phyloP scores from a whole-genome alignment of 768 basidiomycete genomes.

The Hygrocybe punicea region DNA sequence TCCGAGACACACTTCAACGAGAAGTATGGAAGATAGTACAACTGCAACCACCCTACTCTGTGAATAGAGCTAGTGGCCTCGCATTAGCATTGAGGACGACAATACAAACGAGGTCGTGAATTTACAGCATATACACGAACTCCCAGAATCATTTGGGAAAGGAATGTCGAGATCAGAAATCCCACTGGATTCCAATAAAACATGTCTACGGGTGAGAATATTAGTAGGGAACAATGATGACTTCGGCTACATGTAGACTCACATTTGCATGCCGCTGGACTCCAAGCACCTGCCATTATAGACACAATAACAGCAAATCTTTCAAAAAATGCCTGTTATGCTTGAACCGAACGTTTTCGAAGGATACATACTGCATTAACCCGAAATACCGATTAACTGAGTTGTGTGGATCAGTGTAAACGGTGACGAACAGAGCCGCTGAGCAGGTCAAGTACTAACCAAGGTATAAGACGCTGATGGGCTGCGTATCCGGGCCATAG shows the following conservation, averaged over 20 bases:
- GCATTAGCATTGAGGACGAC: not conserved
- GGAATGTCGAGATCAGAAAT: constrained; percentile 23
- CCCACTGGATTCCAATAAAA: constrained; percentile 24
- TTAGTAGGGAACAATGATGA: not conserved
- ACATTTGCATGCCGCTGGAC: constrained; percentile 17
- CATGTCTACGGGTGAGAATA: constrained; percentile 12
- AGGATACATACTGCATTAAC: constrained; percentile 18
- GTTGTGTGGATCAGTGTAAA: too few species aligned
- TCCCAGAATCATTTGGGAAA: constrained; percentile 26
- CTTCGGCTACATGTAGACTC: not conserved
- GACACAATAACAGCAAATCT: constrained; percentile 8
- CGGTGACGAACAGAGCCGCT: too few species aligned
- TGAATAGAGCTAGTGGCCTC: constrained; percentile 15
- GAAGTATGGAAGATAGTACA: constrained; percentile 13
- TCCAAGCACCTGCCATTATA: too few species aligned
- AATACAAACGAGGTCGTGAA: not conserved
- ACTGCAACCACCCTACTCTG: constrained; percentile 13
- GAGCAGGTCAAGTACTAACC: too few species aligned
- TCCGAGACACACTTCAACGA: constrained; percentile 15
- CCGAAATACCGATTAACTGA: constrained; percentile 26
- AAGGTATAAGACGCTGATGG: too few species aligned
- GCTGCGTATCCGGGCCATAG: too few species aligned
- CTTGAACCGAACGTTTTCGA: not conserved
- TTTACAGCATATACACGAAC: constrained; percentile 24
- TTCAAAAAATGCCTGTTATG: not conserved